Conservation (phyloP, 2,329 filamentous ascomycete species). For the Epichloe elymi region DNA sequence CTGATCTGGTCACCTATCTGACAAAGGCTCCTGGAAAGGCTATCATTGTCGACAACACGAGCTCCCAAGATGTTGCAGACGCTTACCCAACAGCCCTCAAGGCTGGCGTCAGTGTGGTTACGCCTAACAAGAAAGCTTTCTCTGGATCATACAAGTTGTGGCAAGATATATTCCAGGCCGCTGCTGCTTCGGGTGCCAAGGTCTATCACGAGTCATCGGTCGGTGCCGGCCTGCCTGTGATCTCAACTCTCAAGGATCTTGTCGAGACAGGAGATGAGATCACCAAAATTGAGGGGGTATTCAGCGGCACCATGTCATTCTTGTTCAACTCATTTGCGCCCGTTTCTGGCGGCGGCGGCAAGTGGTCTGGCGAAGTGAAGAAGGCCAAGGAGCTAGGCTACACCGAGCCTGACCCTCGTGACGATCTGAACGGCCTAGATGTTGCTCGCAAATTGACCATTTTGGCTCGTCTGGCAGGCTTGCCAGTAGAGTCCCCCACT, state of each 20-base stretch:
- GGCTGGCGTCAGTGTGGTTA: constrained; percentile 79
- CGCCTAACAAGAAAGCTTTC: constrained; percentile 98
- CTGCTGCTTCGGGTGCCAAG: constrained; percentile 58
- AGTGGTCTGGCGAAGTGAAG: constrained; percentile 83
- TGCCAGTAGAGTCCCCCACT: constrained; percentile 70
- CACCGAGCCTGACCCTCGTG: constrained; percentile 76
- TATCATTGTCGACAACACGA: constrained; percentile 91
- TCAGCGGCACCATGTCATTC: constrained; percentile 96
- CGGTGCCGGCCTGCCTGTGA: constrained; percentile 82
- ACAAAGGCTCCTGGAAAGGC: constrained; percentile 63
- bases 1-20: constrained; percentile 67
- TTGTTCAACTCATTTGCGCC: constrained; percentile 96
- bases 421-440: constrained; percentile 77
- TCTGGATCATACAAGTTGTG: constrained; percentile 69
- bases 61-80: constrained; percentile 72
- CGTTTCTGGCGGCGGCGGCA: constrained; percentile 55
- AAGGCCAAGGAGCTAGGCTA: constrained; percentile 90
- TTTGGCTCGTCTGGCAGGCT: constrained; percentile 69
- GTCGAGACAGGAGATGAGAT: constrained; percentile 87
- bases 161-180: constrained; percentile 72
- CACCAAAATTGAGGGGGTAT: constrained; percentile 88
- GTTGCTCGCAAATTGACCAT: constrained; percentile 96
- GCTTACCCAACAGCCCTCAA: constrained; percentile 70
- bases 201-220: constrained; percentile 94
- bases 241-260: constrained; percentile 89